Evolutionary conservation across 1,139 yeast species (phyloP), one percentile per base, ranked within the genome.

Genomic region (Ogataea hybrid): DNA sequence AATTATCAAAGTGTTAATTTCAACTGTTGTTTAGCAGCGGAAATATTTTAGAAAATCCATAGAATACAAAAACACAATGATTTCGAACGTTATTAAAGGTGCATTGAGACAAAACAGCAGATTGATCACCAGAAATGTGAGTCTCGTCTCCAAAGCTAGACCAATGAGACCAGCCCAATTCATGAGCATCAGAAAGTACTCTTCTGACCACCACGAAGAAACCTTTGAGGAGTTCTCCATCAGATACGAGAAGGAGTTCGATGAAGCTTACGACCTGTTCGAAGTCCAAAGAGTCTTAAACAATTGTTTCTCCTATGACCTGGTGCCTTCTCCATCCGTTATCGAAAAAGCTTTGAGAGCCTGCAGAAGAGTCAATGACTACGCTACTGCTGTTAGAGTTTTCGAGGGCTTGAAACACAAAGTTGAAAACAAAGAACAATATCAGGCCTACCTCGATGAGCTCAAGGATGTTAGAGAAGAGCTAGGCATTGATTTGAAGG

Each of bases 291-390:
- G 92, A 68, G 86, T 84, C 53, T 79, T 94, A 66, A 92, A 94
- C 81, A 94, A 92, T 76, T 89, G 95, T 69, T 92, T 92, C 75
- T 86, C 97, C 16, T 92, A 92, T 75, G 98, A 92, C 73, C 81
- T 94, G 69, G 98, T 92, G 45, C 98, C 98, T 55, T 94, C 98
- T 28, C 98, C 98, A 54, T 81, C 85, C 48, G 97, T 92, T 51
- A 78, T 92, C 63, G 96, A 88, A 71, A 86, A 86, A 73, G 98
- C 98, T 41, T 79, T 92, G 66, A 84, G 86, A 72, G 98, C 98
- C 42, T 92, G 97, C 62, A 89, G 98, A 81, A 87, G 98, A 73
- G 97, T 92, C 56, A 89, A 94, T 70, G 98, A 92, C 73, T 87
- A 87, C 73, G 97, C 98, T 50, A 90, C 97, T 50, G 98, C 98